Evolutionary conservation across 179 eudicot genomes (phyloP).

Genomic region (Vitellaria paradoxa): DNA sequence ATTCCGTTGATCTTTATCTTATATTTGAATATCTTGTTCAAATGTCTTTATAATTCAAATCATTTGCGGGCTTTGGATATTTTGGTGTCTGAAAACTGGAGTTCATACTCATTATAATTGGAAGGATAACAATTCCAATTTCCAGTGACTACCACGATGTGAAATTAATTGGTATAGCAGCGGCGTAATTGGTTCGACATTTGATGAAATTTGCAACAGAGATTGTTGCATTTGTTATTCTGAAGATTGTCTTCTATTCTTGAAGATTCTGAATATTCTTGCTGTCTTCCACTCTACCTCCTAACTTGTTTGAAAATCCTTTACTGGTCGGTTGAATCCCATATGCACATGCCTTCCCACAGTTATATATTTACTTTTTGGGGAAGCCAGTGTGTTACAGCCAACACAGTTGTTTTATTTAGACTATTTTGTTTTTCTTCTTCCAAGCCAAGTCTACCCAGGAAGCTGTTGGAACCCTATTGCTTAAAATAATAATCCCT

Average conservation of each 20-base stretch:
- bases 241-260: background rate
- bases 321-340: no score
- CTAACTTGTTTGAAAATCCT: no score
- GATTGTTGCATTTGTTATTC: background rate
- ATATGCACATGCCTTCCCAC: background rate
- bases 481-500: background rate
- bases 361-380: no score
- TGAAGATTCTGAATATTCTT: background rate
- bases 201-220: background rate
- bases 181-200: no score
- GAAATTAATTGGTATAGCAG: no score
- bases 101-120: background rate
- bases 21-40: background rate
- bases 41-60: background rate
- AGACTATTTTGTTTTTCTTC: background rate
- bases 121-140: background rate
- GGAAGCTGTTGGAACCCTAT: background rate
- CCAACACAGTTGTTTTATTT: background rate
- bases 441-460: background rate
- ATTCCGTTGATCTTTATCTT: slow-evolving; percentile 3
- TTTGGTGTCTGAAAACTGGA: background rate
- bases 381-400: background rate
- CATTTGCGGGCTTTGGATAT: background rate
- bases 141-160: background rate
- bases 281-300: background rate